Conservation (phyloP, 768 basidiomycete species). For the Austroboletus eburneus region DNA sequence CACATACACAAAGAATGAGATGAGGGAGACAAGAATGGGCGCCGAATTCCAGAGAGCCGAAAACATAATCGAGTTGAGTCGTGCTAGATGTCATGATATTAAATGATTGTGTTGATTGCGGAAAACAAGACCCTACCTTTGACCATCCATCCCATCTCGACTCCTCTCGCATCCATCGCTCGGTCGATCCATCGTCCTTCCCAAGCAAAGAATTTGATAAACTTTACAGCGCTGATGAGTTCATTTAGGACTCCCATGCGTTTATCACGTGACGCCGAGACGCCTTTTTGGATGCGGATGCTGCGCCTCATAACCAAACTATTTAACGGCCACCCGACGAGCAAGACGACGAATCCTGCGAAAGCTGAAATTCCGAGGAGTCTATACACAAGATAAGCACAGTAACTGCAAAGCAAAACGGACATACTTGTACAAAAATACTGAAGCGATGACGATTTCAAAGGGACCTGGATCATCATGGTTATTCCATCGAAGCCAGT, state of each 20-base stretch:
- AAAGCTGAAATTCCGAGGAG: constrained; percentile 47
- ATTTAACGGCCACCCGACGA: constrained; percentile 40
- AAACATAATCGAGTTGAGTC: constrained; percentile 71
- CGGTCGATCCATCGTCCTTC: constrained; percentile 42
- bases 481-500: background rate
- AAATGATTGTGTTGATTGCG: background rate
- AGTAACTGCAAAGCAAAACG: background rate
- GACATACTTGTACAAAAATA: constrained; percentile 71
- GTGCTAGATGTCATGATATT: constrained; percentile 36
- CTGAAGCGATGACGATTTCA: constrained; percentile 67
- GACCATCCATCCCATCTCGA: constrained; percentile 75
- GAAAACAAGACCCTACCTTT: constrained; percentile 42
- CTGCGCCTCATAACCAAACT: constrained; percentile 36
- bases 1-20: constrained; percentile 74
- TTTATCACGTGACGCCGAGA: constrained; percentile 35
- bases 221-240: constrained; percentile 37
- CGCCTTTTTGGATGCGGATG: constrained; percentile 34
- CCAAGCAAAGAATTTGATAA: constrained; percentile 44
- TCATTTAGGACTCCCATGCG: constrained; percentile 45
- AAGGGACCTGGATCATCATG: constrained; percentile 50
- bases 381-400: constrained; percentile 49
- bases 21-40: constrained; percentile 75
- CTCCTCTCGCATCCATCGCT: constrained; percentile 46
- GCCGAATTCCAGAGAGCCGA: constrained; percentile 68
- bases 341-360: constrained; percentile 40